Evolutionary conservation across 2,329 filamentous ascomycete species (phyloP), one percentile per base, ranked within the genome.

Genomic region (Ophiostoma angusticollis): DNA sequence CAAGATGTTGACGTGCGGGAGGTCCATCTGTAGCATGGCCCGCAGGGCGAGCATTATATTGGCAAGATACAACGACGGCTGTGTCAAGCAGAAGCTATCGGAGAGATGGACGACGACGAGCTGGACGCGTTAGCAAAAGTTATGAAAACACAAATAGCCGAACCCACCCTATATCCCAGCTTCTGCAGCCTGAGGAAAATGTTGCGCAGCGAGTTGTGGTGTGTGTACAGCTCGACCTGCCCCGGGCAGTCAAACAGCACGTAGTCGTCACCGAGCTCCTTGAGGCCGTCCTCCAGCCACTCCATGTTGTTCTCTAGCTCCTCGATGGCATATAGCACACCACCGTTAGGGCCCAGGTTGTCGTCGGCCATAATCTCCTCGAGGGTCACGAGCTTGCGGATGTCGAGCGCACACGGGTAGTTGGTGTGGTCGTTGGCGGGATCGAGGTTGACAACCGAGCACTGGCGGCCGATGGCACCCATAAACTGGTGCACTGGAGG

Each of bases 1-100:
- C 19, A 98, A 72, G 45, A 98, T 84, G 54, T 98, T 98, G 49
- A 98, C 69, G 55, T 95, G 85, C 1, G 91, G 86, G 45, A 96
- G 81, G 54, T 96, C 91, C 73, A 98, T 89, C 62, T 96, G 91
- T 38, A 98, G 77, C 89, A 98, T 98, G 51, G 85, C 87, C 48
- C 91, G 81, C 47, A 98, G 75, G 40, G 86, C 89, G 18, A 98
- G 78, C 41, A 98, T 78, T 41, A 98, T 71, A 51, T 93, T 91
- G 49, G 89, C 93, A 43, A 98, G 81, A 60, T 95, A 98, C 44
- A 96, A 74, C 3, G 87, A 95, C 1, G 91, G 91, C 44, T 93
- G 78, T 1, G 87, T 94, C 21, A 96, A 71, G 57, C 85, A 89
- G 56, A 94, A 91, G 5, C 84, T 93, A 58, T 98, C 91, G 47